Evolutionary conservation across 106 monocot species (phyloP).

Genomic region (Apostasia shenzhenica): DNA sequence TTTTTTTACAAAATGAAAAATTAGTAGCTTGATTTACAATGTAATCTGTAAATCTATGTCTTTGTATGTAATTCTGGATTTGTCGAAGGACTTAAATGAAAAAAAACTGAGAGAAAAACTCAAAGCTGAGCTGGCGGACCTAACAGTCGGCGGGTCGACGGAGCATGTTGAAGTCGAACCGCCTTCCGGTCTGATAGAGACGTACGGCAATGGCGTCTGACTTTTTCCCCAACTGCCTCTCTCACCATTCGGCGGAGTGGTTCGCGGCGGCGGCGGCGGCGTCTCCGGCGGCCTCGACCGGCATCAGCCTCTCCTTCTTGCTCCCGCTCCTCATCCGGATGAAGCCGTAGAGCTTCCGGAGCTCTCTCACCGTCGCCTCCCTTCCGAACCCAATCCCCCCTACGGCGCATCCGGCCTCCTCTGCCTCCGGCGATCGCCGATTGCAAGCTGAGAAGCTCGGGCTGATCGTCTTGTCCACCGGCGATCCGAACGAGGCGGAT

Average conservation of each 20-base stretch:
- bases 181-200: no score
- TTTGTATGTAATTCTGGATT: no score
- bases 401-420: neutral
- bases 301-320: slow-evolving; percentile 22
- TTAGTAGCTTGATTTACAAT: no score
- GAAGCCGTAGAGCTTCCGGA: slow-evolving; percentile 64
- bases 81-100: no score
- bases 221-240: neutral
- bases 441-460: slow-evolving; percentile 1
- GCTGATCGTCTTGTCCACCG: slow-evolving; percentile 10
- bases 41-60: no score
- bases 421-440: neutral
- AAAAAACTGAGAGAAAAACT: no score
- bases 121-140: no score
- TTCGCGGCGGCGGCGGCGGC: slow-evolving; percentile 9
- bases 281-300: slow-evolving; percentile 16
- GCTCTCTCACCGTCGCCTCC: slow-evolving; percentile 38
- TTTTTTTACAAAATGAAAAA: no score
- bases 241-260: neutral
- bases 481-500: neutral
- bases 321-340: slow-evolving; percentile 34
- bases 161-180: no score
- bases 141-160: no score
- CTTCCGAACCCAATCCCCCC: slow-evolving; percentile 16
- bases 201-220: no score